Evolutionary conservation across 2,329 filamentous ascomycete genomes (phyloP).

Genomic region (Diaporthe citriasiana): DNA sequence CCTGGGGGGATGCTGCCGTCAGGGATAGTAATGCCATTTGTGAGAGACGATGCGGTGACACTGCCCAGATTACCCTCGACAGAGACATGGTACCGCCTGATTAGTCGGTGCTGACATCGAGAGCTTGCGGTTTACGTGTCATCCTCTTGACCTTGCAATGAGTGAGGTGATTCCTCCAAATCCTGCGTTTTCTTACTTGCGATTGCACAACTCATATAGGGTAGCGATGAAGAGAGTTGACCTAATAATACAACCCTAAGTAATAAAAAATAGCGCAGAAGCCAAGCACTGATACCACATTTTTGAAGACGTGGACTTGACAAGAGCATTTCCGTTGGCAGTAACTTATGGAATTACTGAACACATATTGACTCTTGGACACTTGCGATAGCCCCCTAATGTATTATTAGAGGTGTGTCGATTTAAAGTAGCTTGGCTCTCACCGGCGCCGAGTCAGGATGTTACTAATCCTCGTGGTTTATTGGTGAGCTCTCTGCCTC

Average conservation of each 20-base stretch:
- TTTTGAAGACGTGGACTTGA: neutral
- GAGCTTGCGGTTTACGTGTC: neutral
- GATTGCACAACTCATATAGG: neutral
- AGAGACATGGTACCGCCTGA: no score
- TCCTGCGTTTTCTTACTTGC: neutral
- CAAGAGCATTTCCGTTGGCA: neutral
- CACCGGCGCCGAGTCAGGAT: neutral
- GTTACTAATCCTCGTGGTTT: neutral
- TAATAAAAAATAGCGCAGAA: neutral
- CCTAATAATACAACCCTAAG: neutral
- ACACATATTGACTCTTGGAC: no score
- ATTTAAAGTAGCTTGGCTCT: slow-evolving; percentile 13
- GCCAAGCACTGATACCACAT: no score
- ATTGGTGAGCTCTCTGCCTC: slow-evolving; percentile 6
- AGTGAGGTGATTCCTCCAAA: neutral
- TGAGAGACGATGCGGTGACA: no score
- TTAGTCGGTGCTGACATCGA: no score
- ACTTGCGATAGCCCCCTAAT: neutral
- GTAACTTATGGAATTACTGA: neutral
- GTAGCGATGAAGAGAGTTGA: neutral
- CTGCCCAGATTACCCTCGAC: no score
- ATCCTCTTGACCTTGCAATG: neutral
- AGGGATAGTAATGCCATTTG: no score
- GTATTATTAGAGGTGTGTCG: slow-evolving; percentile 23
- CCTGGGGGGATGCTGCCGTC: no score